Conservation (phyloP, 2,329 filamentous ascomycete species). For the Claviceps arundinis region DNA sequence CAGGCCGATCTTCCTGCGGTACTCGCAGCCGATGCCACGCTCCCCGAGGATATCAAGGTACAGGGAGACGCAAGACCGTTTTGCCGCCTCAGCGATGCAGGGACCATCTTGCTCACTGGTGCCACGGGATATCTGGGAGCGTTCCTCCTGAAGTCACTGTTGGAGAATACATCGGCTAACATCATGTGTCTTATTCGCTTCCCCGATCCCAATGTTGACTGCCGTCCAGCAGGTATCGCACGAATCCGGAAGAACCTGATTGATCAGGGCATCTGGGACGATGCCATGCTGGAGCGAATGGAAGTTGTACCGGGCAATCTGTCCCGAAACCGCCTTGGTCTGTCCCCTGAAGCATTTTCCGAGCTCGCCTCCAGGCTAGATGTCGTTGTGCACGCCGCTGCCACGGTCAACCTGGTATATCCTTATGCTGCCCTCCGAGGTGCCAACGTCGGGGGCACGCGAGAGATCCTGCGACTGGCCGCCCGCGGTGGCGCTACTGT, state of each 20-base stretch:
- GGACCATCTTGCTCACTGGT: conserved; percentile 60
- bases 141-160: conserved; percentile 55
- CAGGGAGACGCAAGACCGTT: conserved; percentile 37
- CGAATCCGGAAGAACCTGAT: conserved; percentile 63
- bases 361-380: conserved; percentile 51
- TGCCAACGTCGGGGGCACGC: conserved; percentile 68
- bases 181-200: conserved; percentile 65
- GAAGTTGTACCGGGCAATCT: conserved; percentile 65
- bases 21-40: conserved; percentile 49
- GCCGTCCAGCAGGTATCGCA: conserved; percentile 53
- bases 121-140: conserved; percentile 66
- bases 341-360: conserved; percentile 51
- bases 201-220: conserved; percentile 50
- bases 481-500: conserved; percentile 54
- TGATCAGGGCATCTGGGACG: conserved; percentile 66
- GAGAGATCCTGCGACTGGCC: conserved; percentile 60
- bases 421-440: conserved; percentile 64
- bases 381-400: conserved; percentile 65
- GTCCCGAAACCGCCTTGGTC: conserved; percentile 53
- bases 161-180: conserved; percentile 54
- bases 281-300: conserved; percentile 64
- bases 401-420: conserved; percentile 70
- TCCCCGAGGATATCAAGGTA: conserved; percentile 57
- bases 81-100: conserved; percentile 47
- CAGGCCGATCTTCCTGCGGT: conserved; percentile 63